Percentiles rank a stretch among this genome's conserved stretches.
Conservation (phyloP, 2,329 filamentous ascomycete genomes). For the Fusarium buxicola region DNA sequence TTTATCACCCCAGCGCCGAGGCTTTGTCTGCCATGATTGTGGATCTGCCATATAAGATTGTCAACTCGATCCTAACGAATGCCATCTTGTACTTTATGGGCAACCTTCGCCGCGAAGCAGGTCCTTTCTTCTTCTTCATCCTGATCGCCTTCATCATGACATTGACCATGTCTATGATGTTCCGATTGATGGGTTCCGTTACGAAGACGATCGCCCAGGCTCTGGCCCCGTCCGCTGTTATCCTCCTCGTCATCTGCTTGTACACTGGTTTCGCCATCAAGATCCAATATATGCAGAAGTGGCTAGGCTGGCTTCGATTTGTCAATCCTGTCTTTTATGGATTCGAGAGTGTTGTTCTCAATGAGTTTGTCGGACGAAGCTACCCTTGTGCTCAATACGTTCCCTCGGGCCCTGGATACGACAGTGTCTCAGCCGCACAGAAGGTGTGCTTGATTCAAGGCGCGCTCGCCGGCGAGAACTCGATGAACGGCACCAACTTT, state of each 20-base stretch:
- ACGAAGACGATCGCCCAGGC: conserved; percentile 40
- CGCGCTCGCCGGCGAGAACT: conserved; percentile 4
- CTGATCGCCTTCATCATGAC: conserved; percentile 63
- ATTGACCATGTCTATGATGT: conserved; percentile 73
- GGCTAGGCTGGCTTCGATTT: conserved; percentile 71
- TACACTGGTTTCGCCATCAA: conserved; percentile 62
- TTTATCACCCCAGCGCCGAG: conserved; percentile 48
- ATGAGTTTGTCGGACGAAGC: conserved; percentile 65
- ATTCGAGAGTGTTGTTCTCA: conserved; percentile 72
- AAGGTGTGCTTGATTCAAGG: neutral
- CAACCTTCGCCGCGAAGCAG: conserved; percentile 69
- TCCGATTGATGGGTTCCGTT: conserved; percentile 50
- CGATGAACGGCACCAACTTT: neutral
- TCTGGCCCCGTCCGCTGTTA: conserved; percentile 35
- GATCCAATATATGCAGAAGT: conserved; percentile 58
- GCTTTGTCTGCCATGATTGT: conserved; percentile 30
- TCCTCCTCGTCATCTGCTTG: conserved; percentile 54
- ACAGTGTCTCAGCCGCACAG: conserved; percentile 6
- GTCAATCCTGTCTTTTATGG: conserved; percentile 71
- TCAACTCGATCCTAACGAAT: conserved; percentile 51
- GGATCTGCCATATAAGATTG: conserved; percentile 36
- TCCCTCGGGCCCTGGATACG: conserved; percentile 35
- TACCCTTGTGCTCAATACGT: conserved; percentile 59
- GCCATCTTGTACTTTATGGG: conserved; percentile 72
- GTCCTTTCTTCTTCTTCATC: conserved; percentile 60